phyloP scores from a whole-genome alignment of 2,329 filamentous ascomycete species.

The Sporothrix curviconia region DNA sequence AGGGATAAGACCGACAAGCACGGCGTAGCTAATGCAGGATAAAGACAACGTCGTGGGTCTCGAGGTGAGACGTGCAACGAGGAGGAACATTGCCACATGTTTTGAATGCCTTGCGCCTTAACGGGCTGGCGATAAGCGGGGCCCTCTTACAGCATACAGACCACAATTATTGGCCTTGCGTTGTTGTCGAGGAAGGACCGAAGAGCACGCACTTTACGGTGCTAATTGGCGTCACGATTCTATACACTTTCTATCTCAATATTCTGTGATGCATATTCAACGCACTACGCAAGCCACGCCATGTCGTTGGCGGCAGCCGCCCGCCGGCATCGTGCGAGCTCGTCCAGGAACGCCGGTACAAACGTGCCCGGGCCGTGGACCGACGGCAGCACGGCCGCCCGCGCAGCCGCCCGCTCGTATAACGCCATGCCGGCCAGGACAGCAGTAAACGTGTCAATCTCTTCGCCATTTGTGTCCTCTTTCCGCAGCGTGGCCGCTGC shows the following conservation, averaged over 20 bases:
- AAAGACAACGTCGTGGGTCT: no score
- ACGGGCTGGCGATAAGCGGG: not conserved
- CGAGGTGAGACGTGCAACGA: not conserved
- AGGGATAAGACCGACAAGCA: no score
- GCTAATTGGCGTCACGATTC: not conserved
- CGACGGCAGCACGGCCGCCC: constrained; percentile 54
- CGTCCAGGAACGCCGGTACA: constrained; percentile 78
- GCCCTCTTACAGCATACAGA: not conserved
- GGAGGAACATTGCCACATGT: not conserved
- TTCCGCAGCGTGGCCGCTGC: constrained; percentile 37
- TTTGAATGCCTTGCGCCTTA: not conserved
- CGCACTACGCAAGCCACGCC: constrained; percentile 11
- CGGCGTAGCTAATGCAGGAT: no score
- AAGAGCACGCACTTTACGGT: no score
- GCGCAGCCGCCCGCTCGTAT: constrained; percentile 69
- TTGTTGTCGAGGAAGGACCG: not conserved
- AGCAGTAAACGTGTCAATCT: constrained; percentile 57
- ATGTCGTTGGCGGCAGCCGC: constrained; percentile 16
- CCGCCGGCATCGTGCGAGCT: constrained; percentile 39
- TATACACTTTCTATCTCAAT: not conserved
- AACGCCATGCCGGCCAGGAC: constrained; percentile 66
- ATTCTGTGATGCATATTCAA: not conserved
- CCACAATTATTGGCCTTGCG: not conserved
- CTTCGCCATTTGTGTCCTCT: constrained; percentile 22
- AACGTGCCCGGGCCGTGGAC: constrained; percentile 81